Base-by-base conservation (phyloP, 2,329 filamentous ascomycete species). In the Neonectria hederae region DNA sequence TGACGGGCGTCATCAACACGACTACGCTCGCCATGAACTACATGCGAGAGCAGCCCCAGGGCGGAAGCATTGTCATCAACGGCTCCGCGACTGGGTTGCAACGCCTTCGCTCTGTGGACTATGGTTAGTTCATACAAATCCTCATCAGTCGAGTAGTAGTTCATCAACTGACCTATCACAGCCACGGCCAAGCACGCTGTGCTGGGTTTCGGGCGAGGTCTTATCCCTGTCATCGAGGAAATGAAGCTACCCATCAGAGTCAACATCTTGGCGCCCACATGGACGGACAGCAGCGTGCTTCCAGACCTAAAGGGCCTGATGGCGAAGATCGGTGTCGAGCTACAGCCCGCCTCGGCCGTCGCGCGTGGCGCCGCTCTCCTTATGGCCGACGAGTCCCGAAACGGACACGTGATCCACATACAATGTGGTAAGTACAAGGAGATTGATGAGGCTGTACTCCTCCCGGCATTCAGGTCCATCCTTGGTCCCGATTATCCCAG, bases 31-130 rank as follows among this genome's bases (percentile, higher is more conserved):
- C 79, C 4, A 75, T 83, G 14, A 80, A 85, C 69, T 82, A 86
- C 65, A 77, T 89, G 73, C 82, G 84, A 56, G 75, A 82, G 54
- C 81, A 85, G 55, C 48, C 68, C 10, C 73, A 78, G 48, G 79
- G 82, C n/a, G 81, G 83, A n/a, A 86, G 83, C 60, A 80, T 89
- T 26, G 84, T 87, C 17, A 77, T 88, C 48, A 85, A 81, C 51
- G 82, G 81, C 3, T 89, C 87, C 0, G 79, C 78, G 5, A 83
- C 84, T 0, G 80, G 79, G 2, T 77, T 88, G 9, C 84, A 86
- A 60, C 83, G 81, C 1, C 79, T 88, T 54, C 79, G 83, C 19
- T 79, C 79, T 2, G 76, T 80, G 0, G 86, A 89, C 69, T 89
- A 89, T 62, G 72, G 81, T 82, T 61, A 72, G 77, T 75, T 7